Base-by-base conservation (phyloP, 2,329 filamentous ascomycete species). In the Penicillium sp. region DNA sequence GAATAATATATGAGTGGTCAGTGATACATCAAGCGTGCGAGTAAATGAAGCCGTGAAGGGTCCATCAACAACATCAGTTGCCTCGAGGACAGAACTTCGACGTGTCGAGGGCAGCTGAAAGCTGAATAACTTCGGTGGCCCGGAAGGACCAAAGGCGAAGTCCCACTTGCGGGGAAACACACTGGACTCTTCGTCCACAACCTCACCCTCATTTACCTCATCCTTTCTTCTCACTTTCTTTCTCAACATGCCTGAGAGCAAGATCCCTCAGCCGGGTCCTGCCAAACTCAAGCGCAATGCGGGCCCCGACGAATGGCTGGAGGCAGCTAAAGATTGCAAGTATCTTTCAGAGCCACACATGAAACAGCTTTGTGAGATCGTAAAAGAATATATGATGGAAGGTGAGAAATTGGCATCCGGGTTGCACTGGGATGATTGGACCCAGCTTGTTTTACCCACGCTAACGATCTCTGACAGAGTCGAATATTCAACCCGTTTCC, bases 381-480 rank as follows among this genome's bases (percentile, higher is more conserved):
- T 97, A 57, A 99, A 99, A 80, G 94, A 97, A 77, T 95, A 91
- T 63, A 83, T 99, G 68, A 99, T 99, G 94, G 94, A 99, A 82
- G 91, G 91, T 94, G 73, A 68, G 62, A 36, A n/a, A 8, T 10
- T 10, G 5, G 11, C 16, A 9, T 4, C 8, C 21, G 16, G 38
- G 2, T 18, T 9, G 9, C 4, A 16, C 36, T 16, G 10, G 36
- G 2, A 8, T 18, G 6, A 13, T 4, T 27, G 24, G 5, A 1
- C 9, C 16, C 4, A 11, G 7, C n/a, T 38, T 22, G 7, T 21
- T 31, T 24, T n/a, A 27, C 7, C 4, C 10, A 42, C 47, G 49
- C 62, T 66, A 56, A 66, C 42, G 6, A n/a, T 36, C 34, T 52
- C 47, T 52, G 34, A 9, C 65, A 95, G 94, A 99, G 78, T 97